A percentile compares a stretch with the other conserved stretches of the same genome.
These are phyloP conservation scores for Cicer judaicum DNA, from an alignment of 306 rosid genomes.

Conservation along the genomic window DNA sequence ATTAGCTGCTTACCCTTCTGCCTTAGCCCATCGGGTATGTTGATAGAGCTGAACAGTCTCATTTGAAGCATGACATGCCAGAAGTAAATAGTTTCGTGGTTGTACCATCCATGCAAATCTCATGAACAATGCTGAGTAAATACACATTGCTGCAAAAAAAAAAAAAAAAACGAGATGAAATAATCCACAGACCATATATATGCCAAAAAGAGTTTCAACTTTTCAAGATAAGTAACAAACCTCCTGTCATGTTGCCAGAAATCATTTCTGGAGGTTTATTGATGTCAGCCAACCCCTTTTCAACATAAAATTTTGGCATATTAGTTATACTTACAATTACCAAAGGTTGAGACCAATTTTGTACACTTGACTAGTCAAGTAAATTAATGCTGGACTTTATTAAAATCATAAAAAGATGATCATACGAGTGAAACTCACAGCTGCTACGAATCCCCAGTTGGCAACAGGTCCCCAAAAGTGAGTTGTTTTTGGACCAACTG, in stretches of 20 bases:
- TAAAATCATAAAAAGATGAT: background rate
- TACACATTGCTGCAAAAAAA: constrained; percentile 68
- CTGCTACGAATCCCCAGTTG: constrained; percentile 95
- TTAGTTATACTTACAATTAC: constrained; percentile 2
- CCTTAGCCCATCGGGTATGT: constrained; percentile 68
- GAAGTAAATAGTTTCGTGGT: constrained; percentile 73
- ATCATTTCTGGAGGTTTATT: constrained; percentile 93
- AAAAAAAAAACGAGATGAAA: background rate
- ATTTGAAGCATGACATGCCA: constrained; percentile 69
- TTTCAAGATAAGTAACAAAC: constrained; percentile 46
- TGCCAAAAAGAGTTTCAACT: background rate
- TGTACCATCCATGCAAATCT: constrained; percentile 85
- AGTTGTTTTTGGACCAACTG: constrained; percentile 90
- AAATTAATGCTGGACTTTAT: constrained; percentile 16
- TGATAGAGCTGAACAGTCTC: constrained; percentile 80
- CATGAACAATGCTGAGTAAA: constrained; percentile 75
- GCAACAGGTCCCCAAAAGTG: constrained; percentile 99
- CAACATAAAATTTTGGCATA: constrained; percentile 14
- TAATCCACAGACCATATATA: constrained; percentile 23
- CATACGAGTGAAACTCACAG: constrained; percentile 62
- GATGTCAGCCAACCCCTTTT: constrained; percentile 88
- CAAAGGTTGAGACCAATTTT: constrained; percentile 5
- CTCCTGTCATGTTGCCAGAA: constrained; percentile 95
- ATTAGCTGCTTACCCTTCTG: constrained; percentile 55
- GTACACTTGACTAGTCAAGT: constrained; percentile 9